A percentile compares a stretch with the other conserved stretches of the same genome.
phyloP scores from a whole-genome alignment of 768 basidiomycete genomes.

The Leucosporidium yakuticum region DNA sequence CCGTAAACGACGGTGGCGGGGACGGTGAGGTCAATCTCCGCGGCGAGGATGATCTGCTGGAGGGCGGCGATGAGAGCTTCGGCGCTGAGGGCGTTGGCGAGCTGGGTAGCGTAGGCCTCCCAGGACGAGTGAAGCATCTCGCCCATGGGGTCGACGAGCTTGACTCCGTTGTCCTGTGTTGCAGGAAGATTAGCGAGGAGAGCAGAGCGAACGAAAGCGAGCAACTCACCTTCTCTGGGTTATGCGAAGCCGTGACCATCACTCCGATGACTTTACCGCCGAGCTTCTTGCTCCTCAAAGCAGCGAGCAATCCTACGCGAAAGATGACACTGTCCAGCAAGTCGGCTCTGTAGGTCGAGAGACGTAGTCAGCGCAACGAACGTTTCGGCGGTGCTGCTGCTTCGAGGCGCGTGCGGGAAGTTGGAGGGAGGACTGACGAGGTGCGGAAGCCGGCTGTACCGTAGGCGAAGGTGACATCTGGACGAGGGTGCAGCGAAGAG shows the following conservation, averaged over 20 bases:
- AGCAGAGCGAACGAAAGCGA: background rate
- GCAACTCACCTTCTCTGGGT: slow-evolving; percentile 75
- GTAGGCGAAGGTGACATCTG: slow-evolving; percentile 44
- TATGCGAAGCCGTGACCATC: slow-evolving; percentile 99
- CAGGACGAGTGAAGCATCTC: slow-evolving; percentile 95
- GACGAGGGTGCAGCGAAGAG: slow-evolving; percentile 43
- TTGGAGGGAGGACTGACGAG: slow-evolving; percentile 38
- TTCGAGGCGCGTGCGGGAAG: background rate
- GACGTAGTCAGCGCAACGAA: too few relatives aligned
- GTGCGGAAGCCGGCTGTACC: slow-evolving; percentile 50
- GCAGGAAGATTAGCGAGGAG: background rate
- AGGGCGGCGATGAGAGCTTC: slow-evolving; percentile 66
- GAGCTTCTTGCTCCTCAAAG: slow-evolving; percentile 81
- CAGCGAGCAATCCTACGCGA: slow-evolving; percentile 83
- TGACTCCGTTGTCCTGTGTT: slow-evolving; percentile 90
- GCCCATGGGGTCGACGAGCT: slow-evolving; percentile 91
- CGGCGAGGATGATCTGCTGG: slow-evolving; percentile 54
- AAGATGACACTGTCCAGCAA: slow-evolving; percentile 84
- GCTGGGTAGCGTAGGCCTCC: slow-evolving; percentile 77
- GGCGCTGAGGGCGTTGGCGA: slow-evolving; percentile 76
- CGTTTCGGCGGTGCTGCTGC: background rate
- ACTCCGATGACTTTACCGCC: slow-evolving; percentile 88
- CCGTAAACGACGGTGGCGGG: slow-evolving; percentile 83
- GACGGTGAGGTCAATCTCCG: slow-evolving; percentile 70
- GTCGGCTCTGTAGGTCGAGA: slow-evolving; percentile 36